These are phyloP conservation scores for Hypoxylon sp. DNA, from an alignment of 2,329 filamentous ascomycete species.

Conservation along the genomic window DNA sequence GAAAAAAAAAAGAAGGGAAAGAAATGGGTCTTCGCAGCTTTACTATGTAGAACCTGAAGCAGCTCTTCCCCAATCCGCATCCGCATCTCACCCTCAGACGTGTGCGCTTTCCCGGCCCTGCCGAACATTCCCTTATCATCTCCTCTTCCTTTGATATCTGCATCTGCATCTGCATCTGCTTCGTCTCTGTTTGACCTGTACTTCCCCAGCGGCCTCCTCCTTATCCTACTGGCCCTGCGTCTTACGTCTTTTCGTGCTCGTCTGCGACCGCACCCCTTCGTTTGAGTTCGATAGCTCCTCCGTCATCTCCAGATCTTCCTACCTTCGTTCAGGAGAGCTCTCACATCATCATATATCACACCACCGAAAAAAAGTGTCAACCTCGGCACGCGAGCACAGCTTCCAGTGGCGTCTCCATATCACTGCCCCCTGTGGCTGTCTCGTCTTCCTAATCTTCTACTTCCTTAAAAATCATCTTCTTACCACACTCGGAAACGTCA, in stretches of 20 bases:
- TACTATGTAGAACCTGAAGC: constrained; percentile 21
- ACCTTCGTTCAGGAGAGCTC: constrained; percentile 16
- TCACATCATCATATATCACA: constrained; percentile 19
- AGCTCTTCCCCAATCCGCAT: no score
- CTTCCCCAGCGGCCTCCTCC: background rate
- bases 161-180: no score
- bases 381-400: constrained; percentile 11
- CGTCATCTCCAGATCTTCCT: constrained; percentile 1
- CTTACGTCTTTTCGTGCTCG: background rate
- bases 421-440: background rate
- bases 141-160: constrained; percentile 16
- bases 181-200: background rate
- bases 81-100: constrained; percentile 21
- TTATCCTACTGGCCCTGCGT: background rate
- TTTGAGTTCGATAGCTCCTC: constrained; percentile 7
- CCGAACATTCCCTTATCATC: constrained; percentile 29
- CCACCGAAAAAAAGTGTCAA: constrained; percentile 11
- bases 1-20: no score
- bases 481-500: constrained; percentile 1
- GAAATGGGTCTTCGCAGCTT: constrained; percentile 21
- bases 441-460: background rate
- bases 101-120: constrained; percentile 31
- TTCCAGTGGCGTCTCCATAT: constrained; percentile 12
- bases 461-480: background rate
- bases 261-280: constrained; percentile 10